Conservation (phyloP, 306 rosid species). For the Clitoria ternatea region DNA sequence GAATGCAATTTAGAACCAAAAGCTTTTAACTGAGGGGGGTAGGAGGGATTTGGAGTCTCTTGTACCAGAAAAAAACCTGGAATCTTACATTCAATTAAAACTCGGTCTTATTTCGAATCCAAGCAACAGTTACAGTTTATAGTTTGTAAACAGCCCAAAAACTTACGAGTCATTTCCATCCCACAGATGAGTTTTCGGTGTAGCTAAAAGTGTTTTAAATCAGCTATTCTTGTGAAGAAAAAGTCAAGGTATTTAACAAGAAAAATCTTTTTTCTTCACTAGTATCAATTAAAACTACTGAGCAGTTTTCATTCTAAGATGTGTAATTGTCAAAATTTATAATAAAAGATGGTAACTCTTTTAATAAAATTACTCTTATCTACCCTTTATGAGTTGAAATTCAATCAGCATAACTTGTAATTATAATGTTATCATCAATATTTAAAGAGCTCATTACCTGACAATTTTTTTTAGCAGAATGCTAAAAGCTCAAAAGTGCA, state of each 20-base stretch:
- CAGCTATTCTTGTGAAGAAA: neutral
- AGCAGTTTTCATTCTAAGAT: neutral
- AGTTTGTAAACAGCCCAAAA: neutral
- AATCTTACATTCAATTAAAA: neutral
- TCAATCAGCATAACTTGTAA: neutral
- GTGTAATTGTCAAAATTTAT: neutral
- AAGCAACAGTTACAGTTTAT: neutral
- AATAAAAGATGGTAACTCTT: no score
- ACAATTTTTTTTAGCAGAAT: slow-evolving; percentile 1
- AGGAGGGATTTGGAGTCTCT: neutral
- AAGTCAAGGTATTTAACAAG: neutral
- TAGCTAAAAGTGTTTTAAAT: neutral
- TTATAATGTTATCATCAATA: neutral
- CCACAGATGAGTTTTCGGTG: neutral
- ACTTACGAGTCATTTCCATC: neutral
- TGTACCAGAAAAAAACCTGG: neutral
- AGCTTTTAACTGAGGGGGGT: neutral
- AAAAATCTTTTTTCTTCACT: neutral
- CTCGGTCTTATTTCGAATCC: neutral
- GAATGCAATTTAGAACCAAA: neutral
- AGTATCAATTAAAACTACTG: neutral
- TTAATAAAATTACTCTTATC: neutral
- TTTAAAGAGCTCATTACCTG: neutral
- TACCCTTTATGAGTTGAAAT: neutral
- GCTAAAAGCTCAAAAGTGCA: neutral